These are phyloP conservation scores for Mangifera indica DNA, from an alignment of 345 rosid genomes.

Conservation along the genomic window DNA sequence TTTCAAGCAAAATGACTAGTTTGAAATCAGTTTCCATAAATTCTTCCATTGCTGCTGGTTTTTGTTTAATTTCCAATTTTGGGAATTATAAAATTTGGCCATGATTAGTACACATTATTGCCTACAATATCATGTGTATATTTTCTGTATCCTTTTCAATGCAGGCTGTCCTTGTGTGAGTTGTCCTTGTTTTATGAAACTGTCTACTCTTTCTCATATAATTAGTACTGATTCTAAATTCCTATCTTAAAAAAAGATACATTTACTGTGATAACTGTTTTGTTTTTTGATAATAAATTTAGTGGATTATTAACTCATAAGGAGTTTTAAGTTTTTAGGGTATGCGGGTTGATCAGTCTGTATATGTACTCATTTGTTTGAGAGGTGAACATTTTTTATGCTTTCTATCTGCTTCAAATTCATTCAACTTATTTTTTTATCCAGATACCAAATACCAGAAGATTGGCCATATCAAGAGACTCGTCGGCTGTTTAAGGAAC, in stretches of 20 bases:
- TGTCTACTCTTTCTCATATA: no score
- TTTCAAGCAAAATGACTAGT: background rate
- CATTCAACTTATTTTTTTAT: background rate
- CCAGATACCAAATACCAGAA: slow-evolving; percentile 80
- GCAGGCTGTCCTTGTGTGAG: background rate
- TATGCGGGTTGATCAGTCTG: background rate
- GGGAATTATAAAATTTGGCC: background rate
- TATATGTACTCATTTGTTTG: background rate
- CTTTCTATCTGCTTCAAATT: background rate
- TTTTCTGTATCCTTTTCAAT: background rate
- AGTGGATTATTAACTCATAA: background rate
- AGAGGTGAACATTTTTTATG: background rate
- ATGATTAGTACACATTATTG: background rate
- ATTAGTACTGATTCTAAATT: no score
- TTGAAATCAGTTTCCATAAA: background rate
- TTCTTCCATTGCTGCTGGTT: background rate
- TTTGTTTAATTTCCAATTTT: no score
- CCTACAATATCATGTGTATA: background rate
- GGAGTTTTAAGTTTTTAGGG: background rate
- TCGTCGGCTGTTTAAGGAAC: slow-evolving; percentile 75
- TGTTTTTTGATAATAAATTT: no score
- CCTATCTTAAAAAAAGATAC: background rate
- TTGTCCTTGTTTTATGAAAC: background rate
- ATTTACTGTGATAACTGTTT: background rate
- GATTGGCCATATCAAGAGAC: slow-evolving; percentile 92